Evolutionary conservation across 1,284 basidiomycete species (phyloP), one percentile per base, ranked within the genome.

Genomic region (Malassezia pachydermatis): DNA sequence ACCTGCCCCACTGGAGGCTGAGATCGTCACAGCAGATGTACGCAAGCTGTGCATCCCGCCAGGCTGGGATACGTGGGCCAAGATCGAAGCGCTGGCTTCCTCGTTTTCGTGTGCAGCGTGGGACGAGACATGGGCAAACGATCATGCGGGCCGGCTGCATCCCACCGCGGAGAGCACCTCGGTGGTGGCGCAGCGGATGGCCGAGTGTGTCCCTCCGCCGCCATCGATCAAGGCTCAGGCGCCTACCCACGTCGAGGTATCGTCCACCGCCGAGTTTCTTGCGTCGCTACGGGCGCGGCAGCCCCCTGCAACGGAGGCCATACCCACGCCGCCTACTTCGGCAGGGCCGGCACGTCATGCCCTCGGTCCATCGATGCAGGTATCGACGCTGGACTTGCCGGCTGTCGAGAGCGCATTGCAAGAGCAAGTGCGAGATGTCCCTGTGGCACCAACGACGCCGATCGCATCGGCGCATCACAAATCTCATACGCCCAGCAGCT

Each of bases 31-130:
- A 0, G 77, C 96, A 22, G 92, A 98, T 68, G 80, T 89, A 25
- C 89, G 95, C 63, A 83, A 81, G 7, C 84, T 98, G 40, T 79
- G 94, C 39, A 82, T 98, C 1, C 94, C 92, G 1, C 79, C 85
- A 1, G 94, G 92, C 2, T 98, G 92, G 94, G 92, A 98, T 72
- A 86, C 84, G 57, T 95, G 87, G 85, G 89, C 88, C 3, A 96
- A 96, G 76, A 95, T 96, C 57, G 78, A 79, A 3, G 84, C 95
- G 2, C 74, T 96, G 46, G 77, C 88, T 40, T 92, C 96, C 36
- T 84, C 86, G 0, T 98, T 96, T 62, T 88, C 94, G 54, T 81
- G 86, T 1, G 36, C 22, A 6, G 30, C 41, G 2, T 25, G 22
- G 17, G 27, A 16, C 8, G 41, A 27, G 2, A 20, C 55, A 51